Base-by-base conservation (phyloP, 2,329 filamentous ascomycete species). In the Botrytis pseudocinerea region DNA sequence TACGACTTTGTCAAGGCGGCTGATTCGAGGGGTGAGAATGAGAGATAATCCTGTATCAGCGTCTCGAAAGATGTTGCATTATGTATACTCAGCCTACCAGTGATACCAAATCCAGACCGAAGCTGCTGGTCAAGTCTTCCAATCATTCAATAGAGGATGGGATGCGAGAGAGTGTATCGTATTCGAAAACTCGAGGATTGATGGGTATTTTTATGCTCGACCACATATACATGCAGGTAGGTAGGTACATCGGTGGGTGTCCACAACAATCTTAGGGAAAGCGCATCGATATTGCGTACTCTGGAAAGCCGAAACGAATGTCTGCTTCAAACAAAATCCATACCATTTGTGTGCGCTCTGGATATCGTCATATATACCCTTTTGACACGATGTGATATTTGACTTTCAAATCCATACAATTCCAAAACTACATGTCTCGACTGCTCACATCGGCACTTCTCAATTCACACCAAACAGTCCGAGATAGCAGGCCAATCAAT, bases 51-150 rank as follows among this genome's bases (percentile, higher is more conserved):
- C 40, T 64, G 18, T 48, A 14, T 14, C 28, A 46, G 62, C 20
- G n/a, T 63, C 38, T 63, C 14, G 10, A 44, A 28, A n/a, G n/a
- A 44, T 42, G 25, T 44, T 63, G 48, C n/a, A n/a, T 51, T n/a
- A 54, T 54, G 18, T 63, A 63, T 44, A 28, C 61, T 64, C 62
- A 64, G 62, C 40, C 62, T 64, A 14, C 62, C 28, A 22, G 20
- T 64, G n/a, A 32, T 64, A 9, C 44, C 44, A 46, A 14, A 16
- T 54, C 20, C 20, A 61, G 59, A 60, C 40, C 12, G n/a, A 42
- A 44, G 14, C 18, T n/a, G 9, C 22, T 25, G 12, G 28, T 60
- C 28, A 18, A 60, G 57, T 18, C 57, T 12, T 22, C 9, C 32
- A 20, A 60, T 22, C 28, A 20, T 35, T 12, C 28, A 12, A 25